phyloP scores from a whole-genome alignment of 805 yeast species.

The Ogataea neopini region DNA sequence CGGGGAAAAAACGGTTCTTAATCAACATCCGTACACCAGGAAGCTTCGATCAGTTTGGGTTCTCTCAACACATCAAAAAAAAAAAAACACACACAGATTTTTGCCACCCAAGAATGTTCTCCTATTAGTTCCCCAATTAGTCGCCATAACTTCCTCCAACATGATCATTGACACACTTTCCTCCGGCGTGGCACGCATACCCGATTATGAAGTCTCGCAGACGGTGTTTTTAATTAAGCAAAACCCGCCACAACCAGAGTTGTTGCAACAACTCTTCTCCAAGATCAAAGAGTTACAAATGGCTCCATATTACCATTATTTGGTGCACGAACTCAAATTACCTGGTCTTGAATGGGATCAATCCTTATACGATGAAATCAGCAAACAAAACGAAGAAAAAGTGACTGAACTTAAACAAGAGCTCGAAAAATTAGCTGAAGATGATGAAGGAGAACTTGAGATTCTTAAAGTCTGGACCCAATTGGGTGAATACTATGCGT shows the following conservation, averaged over 20 bases:
- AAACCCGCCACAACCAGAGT: slow-evolving; percentile 31
- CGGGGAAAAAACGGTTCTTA: not conserved
- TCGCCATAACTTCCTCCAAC: too few relatives aligned
- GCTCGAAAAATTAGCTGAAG: slow-evolving; percentile 56
- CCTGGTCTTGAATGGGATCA: slow-evolving; percentile 59
- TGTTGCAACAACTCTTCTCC: slow-evolving; percentile 47
- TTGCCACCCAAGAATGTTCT: not conserved
- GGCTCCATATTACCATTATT: slow-evolving; percentile 81
- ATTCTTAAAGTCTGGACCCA: slow-evolving; percentile 72
- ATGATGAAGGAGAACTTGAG: slow-evolving; percentile 86
- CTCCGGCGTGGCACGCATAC: slow-evolving; percentile 60
- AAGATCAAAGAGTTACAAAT: slow-evolving; percentile 61
- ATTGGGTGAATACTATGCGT: slow-evolving; percentile 86
- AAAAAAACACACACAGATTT: not conserved
- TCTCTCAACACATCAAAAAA: not conserved
- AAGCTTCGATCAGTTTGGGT: not conserved
- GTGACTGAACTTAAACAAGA: slow-evolving; percentile 53
- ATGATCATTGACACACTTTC: slow-evolving; percentile 41
- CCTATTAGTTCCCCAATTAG: too few relatives aligned
- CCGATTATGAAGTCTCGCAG: slow-evolving; percentile 83
- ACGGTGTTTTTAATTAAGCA: slow-evolving; percentile 63
- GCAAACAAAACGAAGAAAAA: slow-evolving; percentile 53
- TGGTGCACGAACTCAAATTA: slow-evolving; percentile 48
- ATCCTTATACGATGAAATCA: slow-evolving; percentile 50
- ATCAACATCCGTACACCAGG: slow-evolving; percentile 6